phyloP scores from a whole-genome alignment of 1,139 yeast genomes.

The Hyphopichia pseudoburtonii region DNA sequence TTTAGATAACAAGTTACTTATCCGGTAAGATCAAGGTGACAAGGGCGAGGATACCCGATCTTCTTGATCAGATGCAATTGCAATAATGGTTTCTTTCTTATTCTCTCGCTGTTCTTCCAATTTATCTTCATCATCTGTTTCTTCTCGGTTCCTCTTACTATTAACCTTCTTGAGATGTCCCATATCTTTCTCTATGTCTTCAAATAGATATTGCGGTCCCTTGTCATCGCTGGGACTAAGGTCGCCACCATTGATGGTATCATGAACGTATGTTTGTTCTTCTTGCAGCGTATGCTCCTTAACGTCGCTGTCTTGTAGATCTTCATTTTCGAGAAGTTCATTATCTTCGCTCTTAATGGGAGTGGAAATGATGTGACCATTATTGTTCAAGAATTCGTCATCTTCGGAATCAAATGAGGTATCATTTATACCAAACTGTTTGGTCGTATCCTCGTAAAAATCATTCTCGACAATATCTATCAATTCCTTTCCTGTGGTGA shows the following conservation, averaged over 20 bases:
- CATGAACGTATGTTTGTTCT: background rate
- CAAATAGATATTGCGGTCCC: slow-evolving; percentile 15
- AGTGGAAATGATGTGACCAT: slow-evolving; percentile 25
- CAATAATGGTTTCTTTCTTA: background rate
- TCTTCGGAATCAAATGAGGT: slow-evolving; percentile 24
- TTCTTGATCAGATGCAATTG: background rate
- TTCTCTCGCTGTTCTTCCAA: slow-evolving; percentile 1
- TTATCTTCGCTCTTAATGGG: slow-evolving; percentile 18
- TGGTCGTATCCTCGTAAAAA: slow-evolving; percentile 14
- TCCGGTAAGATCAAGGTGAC: too few relatives aligned
- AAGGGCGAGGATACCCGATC: background rate
- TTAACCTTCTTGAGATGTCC: slow-evolving; percentile 9
- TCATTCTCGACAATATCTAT: slow-evolving; percentile 28
- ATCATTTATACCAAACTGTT: slow-evolving; percentile 9
- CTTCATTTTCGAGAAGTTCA: slow-evolving; percentile 10
- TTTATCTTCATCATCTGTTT: slow-evolving; percentile 2
- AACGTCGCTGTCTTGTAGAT: slow-evolving; percentile 2
- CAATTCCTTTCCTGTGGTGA: slow-evolving; percentile 32
- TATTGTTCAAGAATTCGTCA: slow-evolving; percentile 15
- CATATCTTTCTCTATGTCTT: slow-evolving; percentile 17
- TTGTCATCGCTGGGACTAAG: background rate
- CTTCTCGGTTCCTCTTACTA: slow-evolving; percentile 4
- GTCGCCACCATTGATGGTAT: background rate
- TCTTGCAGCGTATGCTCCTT: background rate
- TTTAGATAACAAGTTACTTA: too few relatives aligned